Evolutionary conservation across 345 rosid genomes (phyloP).

Genomic region (Dipteronia dyeriana): DNA sequence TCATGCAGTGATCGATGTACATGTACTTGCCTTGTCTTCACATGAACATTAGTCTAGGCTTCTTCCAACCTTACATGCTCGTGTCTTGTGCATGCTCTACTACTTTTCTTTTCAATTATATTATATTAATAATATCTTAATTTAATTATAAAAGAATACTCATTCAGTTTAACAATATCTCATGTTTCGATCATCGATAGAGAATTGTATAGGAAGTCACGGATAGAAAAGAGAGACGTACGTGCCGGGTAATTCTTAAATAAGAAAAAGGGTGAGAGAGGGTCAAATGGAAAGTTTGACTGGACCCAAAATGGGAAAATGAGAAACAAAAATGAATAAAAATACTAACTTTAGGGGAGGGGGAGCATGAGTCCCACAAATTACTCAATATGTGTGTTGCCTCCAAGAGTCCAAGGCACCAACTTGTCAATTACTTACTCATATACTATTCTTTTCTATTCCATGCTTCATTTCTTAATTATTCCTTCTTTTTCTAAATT

Average conservation of each 20-base stretch:
- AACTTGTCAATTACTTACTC: slow-evolving; percentile 8
- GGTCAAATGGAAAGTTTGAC: slow-evolving; percentile 47
- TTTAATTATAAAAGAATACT: too few species aligned
- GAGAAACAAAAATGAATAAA: background rate
- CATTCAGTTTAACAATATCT: too few species aligned
- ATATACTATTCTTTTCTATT: background rate
- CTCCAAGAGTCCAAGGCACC: slow-evolving; percentile 12
- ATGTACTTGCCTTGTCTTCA: background rate
- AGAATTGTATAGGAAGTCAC: slow-evolving; percentile 11
- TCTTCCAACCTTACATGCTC: background rate
- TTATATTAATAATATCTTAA: too few species aligned
- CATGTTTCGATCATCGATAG: too few species aligned
- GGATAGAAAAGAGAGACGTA: slow-evolving; percentile 11
- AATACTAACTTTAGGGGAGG: background rate
- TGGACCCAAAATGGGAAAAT: slow-evolving; percentile 21
- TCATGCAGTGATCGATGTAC: background rate
- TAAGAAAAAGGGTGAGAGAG: slow-evolving; percentile 12
- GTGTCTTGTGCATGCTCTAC: slow-evolving; percentile 15
- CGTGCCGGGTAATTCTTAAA: slow-evolving; percentile 26
- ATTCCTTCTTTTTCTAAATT: background rate
- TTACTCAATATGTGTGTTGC: slow-evolving; percentile 12
- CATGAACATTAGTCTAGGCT: background rate
- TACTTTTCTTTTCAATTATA: background rate
- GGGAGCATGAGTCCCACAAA: slow-evolving; percentile 7
- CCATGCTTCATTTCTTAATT: background rate